Base-by-base conservation (phyloP, 768 basidiomycete genomes). In the Serpula lacrymans region DNA sequence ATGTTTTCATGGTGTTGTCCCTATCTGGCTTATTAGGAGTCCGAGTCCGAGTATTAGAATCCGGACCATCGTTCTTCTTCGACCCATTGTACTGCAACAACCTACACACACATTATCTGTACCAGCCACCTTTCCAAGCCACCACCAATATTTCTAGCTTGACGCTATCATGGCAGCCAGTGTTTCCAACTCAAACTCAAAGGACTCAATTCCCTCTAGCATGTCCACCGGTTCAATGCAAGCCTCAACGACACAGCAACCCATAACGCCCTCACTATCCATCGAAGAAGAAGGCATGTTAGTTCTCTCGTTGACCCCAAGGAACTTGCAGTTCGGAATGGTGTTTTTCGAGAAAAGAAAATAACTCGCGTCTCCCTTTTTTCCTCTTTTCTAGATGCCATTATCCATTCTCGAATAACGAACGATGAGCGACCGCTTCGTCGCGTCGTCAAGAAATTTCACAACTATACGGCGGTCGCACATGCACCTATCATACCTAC, bases 401-500 rank as follows among this genome's bases (percentile, higher is more conserved):
- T 91, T 50, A 88, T 89, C 34, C 80, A 85, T 54, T 74, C 83
- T 1, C 78, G 89, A 38, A 88, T 91, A 48, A 82, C 80, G 14
- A 84, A 89, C 55, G 88, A 91, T 50, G 88, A 91, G 62, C 78
- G 85, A 11, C 78, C 80, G 17, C 69, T 92, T 20, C 78, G 82
- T 26, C 79, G 87, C 31, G 76, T 90, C 24, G 78, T 88, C 42
- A 88, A 87, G 67, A 86, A 84, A 58, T 90, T 89, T 57, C 83
- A 87, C 67, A 73, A 67, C 45, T 89, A 88, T 49, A 72, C 79
- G 13, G 69, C 78, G 4, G 65, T 80, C 4, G 74, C 78, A 13
- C 70, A 79, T 57, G 50, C 72, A 13, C 68, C 77, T 5, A 48
- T 72, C 14, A 60, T 72, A 17, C 59, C 67, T 26, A 45, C 43